Conservation (phyloP, 1,284 basidiomycete genomes). For the Puccinia coronata region DNA sequence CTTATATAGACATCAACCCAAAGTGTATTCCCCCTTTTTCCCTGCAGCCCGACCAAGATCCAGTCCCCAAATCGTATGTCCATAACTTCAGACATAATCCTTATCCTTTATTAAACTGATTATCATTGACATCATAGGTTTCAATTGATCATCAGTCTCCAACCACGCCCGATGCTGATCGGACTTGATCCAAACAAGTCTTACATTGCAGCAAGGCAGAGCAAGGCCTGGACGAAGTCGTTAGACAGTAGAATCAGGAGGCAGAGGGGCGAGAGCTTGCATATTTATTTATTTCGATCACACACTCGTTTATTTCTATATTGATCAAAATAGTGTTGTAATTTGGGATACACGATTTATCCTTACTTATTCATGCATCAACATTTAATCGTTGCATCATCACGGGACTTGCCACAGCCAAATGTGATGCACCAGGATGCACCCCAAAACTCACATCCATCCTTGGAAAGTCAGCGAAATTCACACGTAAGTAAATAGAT, state of each 20-base stretch:
- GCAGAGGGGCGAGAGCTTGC: background rate
- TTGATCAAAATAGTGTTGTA: no score
- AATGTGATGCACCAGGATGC: no score
- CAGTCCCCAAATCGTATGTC: background rate
- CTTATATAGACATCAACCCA: background rate
- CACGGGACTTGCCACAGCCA: no score
- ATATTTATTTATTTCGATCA: background rate
- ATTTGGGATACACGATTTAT: no score
- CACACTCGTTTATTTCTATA: background rate
- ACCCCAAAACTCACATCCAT: no score
- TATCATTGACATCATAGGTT: background rate
- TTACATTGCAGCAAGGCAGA: background rate
- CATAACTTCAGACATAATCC: background rate
- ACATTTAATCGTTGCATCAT: no score
- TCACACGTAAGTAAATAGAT: no score
- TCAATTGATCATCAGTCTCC: constrained; percentile 8
- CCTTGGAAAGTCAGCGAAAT: no score
- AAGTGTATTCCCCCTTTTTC: background rate
- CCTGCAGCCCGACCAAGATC: background rate
- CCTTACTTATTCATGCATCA: no score
- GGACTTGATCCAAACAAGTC: background rate
- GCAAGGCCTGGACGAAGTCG: no score
- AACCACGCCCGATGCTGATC: background rate
- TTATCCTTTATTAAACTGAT: background rate
- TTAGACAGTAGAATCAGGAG: no score